Base-by-base conservation (phyloP, 1,139 yeast species). In the Dujonia santamariae region DNA sequence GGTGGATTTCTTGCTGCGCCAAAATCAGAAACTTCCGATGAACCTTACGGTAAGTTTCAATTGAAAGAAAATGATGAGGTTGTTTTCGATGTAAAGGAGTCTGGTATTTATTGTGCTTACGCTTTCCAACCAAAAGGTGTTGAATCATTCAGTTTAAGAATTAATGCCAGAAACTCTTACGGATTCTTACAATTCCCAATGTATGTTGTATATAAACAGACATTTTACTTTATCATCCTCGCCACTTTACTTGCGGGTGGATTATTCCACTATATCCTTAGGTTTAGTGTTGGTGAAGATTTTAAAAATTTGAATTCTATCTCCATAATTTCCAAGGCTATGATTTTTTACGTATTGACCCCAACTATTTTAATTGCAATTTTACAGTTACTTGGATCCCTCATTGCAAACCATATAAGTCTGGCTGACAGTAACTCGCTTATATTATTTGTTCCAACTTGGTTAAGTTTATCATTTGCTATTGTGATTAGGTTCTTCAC, bases 41-140 rank as follows among this genome's bases (percentile, higher is more conserved):
- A n/a, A n/a, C n/a, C n/a, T n/a, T n/a, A n/a, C n/a, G n/a, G n/a
- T n/a, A n/a, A n/a, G n/a, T n/a, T n/a, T n/a, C n/a, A n/a, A n/a
- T n/a, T n/a, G n/a, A n/a, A n/a, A n/a, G n/a, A n/a, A n/a, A n/a
- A n/a, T n/a, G n/a, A 20, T 13, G 32, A 25, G 12, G 16, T 13
- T 16, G 18, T 20, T 1, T 51, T 52, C 30, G 30, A 40, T 1
- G 53, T 58, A 4, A 40, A 49, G 3, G 43, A 51, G 17, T 44
- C 62, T 1, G 71, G 71, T 1, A 38, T 53, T 13, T 64, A 63
- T 39, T 64, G 70, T 48, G 57, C 59, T 15, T 63, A 61, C 38
- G 44, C 56, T 31, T 20, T 19, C 14, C 26, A 8, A 20, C 26
- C 13, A n/a, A 20, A 11, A 24, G 15, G 12, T 8, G 26, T 13